Percentiles rank a stretch among this genome's conserved stretches.
phyloP scores from a whole-genome alignment of 495 filamentous ascomycete genomes.

The Durotheca rogersii region DNA sequence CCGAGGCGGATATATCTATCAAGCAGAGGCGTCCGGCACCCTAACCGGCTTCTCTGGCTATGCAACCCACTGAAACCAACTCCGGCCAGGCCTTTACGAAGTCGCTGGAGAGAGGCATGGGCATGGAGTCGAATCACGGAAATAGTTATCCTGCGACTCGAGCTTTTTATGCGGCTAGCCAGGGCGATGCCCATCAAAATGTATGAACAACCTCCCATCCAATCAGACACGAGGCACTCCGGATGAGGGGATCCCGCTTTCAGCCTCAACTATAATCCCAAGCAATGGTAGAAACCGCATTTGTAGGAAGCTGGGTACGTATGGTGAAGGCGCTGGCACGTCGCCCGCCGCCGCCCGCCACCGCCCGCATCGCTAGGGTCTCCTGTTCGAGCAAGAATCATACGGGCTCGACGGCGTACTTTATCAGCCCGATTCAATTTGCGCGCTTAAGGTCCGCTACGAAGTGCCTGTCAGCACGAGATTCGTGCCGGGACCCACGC shows the following conservation, averaged over 20 bases:
- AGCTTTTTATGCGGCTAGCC: slow-evolving; percentile 1
- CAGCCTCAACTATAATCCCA: slow-evolving; percentile 34
- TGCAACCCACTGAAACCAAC: background rate
- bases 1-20: slow-evolving; percentile 15
- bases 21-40: slow-evolving; percentile 12
- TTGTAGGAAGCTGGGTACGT: background rate
- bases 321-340: no score
- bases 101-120: background rate
- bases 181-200: background rate
- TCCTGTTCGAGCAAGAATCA: no score
- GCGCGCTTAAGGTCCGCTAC: no score
- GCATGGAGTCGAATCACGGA: background rate
- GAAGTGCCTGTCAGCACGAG: no score
- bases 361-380: slow-evolving; percentile 3
- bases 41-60: background rate
- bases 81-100: no score
- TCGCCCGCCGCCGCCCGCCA: no score
- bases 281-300: background rate
- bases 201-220: slow-evolving; percentile 8
- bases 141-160: background rate
- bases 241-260: slow-evolving; percentile 21
- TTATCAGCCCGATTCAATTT: no score
- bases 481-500: slow-evolving; percentile 9
- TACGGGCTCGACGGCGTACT: no score
- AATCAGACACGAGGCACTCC: slow-evolving; percentile 19